These are phyloP conservation scores for Ophiostoma triangulosporum DNA, from an alignment of 2,329 filamentous ascomycete genomes.

Conservation along the genomic window DNA sequence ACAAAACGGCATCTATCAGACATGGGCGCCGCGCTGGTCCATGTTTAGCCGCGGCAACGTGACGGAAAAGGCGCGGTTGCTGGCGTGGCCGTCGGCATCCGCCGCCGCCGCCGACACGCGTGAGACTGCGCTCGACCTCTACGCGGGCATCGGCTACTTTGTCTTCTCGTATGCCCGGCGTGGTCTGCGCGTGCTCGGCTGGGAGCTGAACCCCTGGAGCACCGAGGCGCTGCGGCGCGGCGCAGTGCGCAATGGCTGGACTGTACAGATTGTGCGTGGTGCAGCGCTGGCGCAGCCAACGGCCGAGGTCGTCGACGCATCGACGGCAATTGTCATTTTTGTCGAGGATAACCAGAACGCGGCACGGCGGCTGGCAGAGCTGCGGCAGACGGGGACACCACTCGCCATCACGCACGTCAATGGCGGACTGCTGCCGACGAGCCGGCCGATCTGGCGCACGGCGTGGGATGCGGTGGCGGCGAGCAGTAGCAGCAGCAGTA, in stretches of 20 bases:
- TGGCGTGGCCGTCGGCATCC: constrained; percentile 35
- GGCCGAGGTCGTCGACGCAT: constrained; percentile 21
- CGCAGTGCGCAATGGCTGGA: constrained; percentile 55
- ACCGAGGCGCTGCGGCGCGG: constrained; percentile 71
- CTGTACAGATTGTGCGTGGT: constrained; percentile 37
- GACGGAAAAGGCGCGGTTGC: constrained; percentile 69
- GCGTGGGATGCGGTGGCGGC: constrained; percentile 26
- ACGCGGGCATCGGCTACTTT: constrained; percentile 91
- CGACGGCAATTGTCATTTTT: constrained; percentile 46
- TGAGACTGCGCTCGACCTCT: constrained; percentile 76
- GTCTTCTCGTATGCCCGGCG: constrained; percentile 66
- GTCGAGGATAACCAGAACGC: constrained; percentile 53
- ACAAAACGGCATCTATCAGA: constrained; percentile 70
- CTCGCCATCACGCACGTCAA: constrained; percentile 45
- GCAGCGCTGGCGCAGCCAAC: constrained; percentile 26
- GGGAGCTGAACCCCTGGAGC: constrained; percentile 84
- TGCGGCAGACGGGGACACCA: constrained; percentile 13
- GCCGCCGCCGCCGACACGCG: constrained; percentile 17
- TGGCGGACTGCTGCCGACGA: constrained; percentile 47
- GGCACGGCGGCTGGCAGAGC: constrained; percentile 24
- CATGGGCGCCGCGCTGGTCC: constrained; percentile 78
- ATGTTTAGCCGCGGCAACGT: constrained; percentile 94
- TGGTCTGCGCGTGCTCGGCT: constrained; percentile 65
- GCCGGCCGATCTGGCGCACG: constrained; percentile 37
- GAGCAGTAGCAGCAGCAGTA: background rate